Evolutionary conservation across 129 eudicot genomes (phyloP).

Genomic region (Centaurea solstitialis): DNA sequence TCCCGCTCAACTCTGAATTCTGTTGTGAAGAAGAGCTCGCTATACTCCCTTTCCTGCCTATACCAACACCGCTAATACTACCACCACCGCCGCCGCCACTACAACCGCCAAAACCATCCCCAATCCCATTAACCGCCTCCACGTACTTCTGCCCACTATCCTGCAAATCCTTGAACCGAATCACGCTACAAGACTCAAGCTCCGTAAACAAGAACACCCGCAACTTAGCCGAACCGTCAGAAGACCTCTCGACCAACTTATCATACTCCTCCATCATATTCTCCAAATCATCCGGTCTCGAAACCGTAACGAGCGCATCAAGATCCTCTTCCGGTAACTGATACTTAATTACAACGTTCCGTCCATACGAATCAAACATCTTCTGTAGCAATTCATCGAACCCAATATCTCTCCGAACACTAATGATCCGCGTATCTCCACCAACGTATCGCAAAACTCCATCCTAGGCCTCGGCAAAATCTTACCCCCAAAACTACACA

Average conservation of each 20-base stretch:
- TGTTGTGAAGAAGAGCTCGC: constrained; percentile 71
- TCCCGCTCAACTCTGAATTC: constrained; percentile 66
- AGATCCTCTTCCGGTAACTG: constrained; percentile 95
- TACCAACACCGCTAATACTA: constrained; percentile 33
- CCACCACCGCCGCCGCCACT: constrained; percentile 37
- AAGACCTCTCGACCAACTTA: constrained; percentile 63
- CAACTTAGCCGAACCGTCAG: constrained; percentile 75
- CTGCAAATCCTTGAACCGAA: constrained; percentile 57
- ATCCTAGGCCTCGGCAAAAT: constrained; percentile 88
- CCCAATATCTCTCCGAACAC: constrained; percentile 67
- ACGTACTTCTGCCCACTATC: constrained; percentile 77
- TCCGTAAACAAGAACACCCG: constrained; percentile 81
- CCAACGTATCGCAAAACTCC: constrained; percentile 88
- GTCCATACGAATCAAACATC: constrained; percentile 63
- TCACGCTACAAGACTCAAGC: constrained; percentile 48
- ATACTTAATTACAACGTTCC: constrained; percentile 66
- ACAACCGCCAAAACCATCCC: constrained; percentile 43
- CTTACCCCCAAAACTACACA: constrained; percentile 95
- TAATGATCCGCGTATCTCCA: constrained; percentile 85
- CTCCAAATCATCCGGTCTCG: constrained; percentile 78
- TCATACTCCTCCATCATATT: constrained; percentile 97
- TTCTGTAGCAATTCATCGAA: constrained; percentile 68
- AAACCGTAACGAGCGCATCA: constrained; percentile 84
- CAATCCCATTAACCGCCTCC: constrained; percentile 77
- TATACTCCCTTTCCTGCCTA: constrained; percentile 57